Evolutionary conservation across 139 green algal species (phyloP).

Genomic region (Diplosphaera chodatii): DNA sequence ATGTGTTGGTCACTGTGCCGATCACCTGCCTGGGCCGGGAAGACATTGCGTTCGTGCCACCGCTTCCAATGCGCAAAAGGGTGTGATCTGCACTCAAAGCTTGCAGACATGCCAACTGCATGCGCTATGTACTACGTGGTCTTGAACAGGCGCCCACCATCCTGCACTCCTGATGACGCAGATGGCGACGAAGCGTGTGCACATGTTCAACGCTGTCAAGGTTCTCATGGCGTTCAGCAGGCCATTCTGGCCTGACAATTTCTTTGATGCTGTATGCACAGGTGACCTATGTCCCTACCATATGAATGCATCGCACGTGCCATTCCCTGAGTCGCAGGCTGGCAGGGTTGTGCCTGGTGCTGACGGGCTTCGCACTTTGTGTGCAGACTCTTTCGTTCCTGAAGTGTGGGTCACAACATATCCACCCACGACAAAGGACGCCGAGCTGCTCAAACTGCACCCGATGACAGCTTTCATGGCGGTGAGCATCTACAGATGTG

Average conservation of each 20-base stretch:
- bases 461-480: neutral
- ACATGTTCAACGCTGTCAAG: neutral
- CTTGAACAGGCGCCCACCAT: no score
- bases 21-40: slow-evolving; percentile 34
- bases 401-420: slow-evolving; percentile 76
- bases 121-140: no score
- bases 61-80: neutral
- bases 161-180: slow-evolving; percentile 5
- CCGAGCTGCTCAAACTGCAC: neutral
- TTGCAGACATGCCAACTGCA: neutral
- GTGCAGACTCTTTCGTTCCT: slow-evolving; percentile 53
- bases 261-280: slow-evolving; percentile 79
- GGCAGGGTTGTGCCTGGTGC: no score
- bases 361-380: neutral
- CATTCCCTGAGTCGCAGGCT: no score
- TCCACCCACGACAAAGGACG: slow-evolving; percentile 2
- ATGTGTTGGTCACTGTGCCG: slow-evolving; percentile 49
- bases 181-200: neutral
- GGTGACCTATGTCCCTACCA: no score
- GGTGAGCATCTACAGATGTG: no score
- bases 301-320: no score
- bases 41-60: slow-evolving; percentile 55
- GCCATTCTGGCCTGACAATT: slow-evolving; percentile 57
- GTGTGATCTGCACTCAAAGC: neutral
- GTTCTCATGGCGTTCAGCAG: neutral